Evolutionary conservation across 2,329 filamentous ascomycete genomes (phyloP), one percentile per base, ranked within the genome.

Genomic region (Pyricularia sp.): DNA sequence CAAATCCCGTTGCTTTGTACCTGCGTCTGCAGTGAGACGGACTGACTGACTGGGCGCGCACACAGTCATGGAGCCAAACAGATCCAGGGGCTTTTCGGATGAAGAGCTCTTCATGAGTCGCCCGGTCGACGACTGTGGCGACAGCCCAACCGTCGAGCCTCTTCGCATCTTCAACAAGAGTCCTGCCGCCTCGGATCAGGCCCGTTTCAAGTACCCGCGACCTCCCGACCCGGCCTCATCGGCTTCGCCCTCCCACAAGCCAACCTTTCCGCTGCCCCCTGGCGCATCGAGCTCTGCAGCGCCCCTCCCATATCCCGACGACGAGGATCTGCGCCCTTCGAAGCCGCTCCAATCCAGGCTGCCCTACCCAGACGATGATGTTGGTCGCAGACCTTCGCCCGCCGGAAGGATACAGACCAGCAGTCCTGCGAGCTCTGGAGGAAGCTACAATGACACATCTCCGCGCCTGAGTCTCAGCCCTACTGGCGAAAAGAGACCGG

Each of bases 61-160:
- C 20, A 64, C 65, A 66, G 36, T 72, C 75, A 80, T 79, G 75
- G 86, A 85, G 79, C 58, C 58, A 25, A 81, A 84, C 73, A 81
- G 83, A 71, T 81, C 80, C 73, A 88, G 90, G 76, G 90, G 90
- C 74, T 83, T 90, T 73, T 87, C 90, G 30, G 90, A 93, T 33
- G 90, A 93, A 79, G 92, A 94, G 84, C 89, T 96, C 82, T 94
- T 96, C 81, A 86, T 96, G 79, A 86, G 79, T 77, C 84, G 82
- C 69, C 81, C 81, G 10, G 71, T 75, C 10, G 78, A 80, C 12
- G 83, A 85, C 65, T 82, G 82, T 70, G 79, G 81, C 76, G 88
- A 93, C 74, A 93, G 92, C 74, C 92, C 93, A 69, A 92, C 91
- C 23, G 86, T 97, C 73, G 92, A 92, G 75, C 93, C 93, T 70